Conservation (phyloP, 2,329 filamentous ascomycete genomes). For the Neonectria hederae region DNA sequence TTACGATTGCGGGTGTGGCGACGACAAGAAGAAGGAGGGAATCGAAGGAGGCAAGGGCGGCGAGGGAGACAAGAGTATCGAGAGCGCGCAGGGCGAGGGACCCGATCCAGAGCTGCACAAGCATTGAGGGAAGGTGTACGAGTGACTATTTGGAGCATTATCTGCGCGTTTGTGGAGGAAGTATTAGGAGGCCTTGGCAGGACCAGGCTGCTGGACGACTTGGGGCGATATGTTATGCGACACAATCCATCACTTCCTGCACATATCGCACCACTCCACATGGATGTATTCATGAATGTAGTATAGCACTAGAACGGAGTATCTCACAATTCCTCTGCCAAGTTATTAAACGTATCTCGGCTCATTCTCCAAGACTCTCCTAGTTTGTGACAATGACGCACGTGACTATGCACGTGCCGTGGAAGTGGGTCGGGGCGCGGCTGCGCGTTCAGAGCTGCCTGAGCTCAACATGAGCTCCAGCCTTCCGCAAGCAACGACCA, state of each 20-base stretch:
- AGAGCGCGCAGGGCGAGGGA: constrained; percentile 32
- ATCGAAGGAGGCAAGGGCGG: constrained; percentile 33
- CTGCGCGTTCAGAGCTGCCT: constrained; percentile 61
- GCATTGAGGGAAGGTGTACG: constrained; percentile 21
- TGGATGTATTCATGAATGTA: not conserved
- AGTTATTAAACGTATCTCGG: not conserved
- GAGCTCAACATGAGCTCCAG: constrained; percentile 53
- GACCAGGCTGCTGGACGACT: constrained; percentile 30
- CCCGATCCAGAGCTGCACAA: constrained; percentile 35
- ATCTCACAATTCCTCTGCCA: not conserved
- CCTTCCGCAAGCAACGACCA: constrained; percentile 41
- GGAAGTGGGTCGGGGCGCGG: constrained; percentile 35
- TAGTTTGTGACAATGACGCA: constrained; percentile 12
- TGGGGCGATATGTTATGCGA: constrained; percentile 17
- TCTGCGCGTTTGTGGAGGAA: constrained; percentile 15
- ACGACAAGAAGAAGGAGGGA: constrained; percentile 56
- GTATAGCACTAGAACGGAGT: not conserved
- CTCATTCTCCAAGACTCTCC: not conserved
- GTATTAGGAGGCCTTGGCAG: constrained; percentile 31
- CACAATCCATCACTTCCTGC: not conserved
- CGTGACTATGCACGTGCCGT: constrained; percentile 25
- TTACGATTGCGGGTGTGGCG: constrained; percentile 77
- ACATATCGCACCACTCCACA: not conserved
- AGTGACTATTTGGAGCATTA: constrained; percentile 18
- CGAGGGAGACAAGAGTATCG: constrained; percentile 35